These are phyloP conservation scores for Lotmaria passim DNA, from an alignment of 208 protist genomes.

Conservation along the genomic window DNA sequence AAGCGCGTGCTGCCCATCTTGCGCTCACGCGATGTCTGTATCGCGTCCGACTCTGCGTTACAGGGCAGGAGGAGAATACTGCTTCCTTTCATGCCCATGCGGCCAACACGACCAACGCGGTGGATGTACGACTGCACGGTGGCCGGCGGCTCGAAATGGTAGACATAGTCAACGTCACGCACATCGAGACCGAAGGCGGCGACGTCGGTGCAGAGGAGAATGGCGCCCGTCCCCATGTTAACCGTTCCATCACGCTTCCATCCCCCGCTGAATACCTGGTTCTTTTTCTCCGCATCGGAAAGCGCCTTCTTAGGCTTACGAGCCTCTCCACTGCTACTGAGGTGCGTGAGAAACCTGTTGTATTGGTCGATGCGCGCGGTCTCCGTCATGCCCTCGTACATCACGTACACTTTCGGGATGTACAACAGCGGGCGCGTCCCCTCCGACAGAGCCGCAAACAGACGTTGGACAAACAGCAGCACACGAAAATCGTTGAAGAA, in stretches of 20 bases:
- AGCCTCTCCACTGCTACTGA: constrained; percentile 2
- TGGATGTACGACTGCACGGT: constrained; percentile 87
- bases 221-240: constrained; percentile 70
- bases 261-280: constrained; percentile 77
- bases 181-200: constrained; percentile 91
- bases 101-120: constrained; percentile 88
- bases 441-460: constrained; percentile 57
- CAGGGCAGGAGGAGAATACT: constrained; percentile 85
- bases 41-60: constrained; percentile 25
- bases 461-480: constrained; percentile 71
- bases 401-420: constrained; percentile 72
- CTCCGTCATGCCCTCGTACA: constrained; percentile 90
- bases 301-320: constrained; percentile 42
- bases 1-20: constrained; percentile 72
- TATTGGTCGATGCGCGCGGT: constrained; percentile 78
- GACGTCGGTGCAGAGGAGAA: constrained; percentile 91
- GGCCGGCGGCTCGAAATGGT: constrained; percentile 89
- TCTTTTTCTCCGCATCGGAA: constrained; percentile 73
- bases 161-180: constrained; percentile 93
- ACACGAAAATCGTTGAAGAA: constrained; percentile 88
- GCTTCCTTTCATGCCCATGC: constrained; percentile 90
- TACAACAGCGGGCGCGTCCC: constrained; percentile 63
- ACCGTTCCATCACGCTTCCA: constrained; percentile 76
- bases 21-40: constrained; percentile 53
- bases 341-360: constrained; percentile 82